phyloP scores from a whole-genome alignment of 75 land plant species.

The Picea sitchensis region DNA sequence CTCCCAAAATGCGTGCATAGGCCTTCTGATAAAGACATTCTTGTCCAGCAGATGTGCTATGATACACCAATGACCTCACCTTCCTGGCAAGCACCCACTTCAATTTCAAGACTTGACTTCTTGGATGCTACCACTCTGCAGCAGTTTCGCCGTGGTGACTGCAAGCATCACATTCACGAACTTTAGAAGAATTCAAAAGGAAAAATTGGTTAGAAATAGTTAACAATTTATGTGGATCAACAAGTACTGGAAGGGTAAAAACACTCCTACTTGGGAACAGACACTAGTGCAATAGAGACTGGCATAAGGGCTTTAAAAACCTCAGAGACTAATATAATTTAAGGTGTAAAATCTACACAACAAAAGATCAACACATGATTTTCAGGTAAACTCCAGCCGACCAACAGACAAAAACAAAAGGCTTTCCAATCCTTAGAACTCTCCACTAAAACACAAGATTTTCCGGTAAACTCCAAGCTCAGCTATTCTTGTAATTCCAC shows the following conservation, averaged over 20 bases:
- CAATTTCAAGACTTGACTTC: constrained; percentile 14
- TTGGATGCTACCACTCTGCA: constrained; percentile 46
- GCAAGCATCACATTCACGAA: not conserved
- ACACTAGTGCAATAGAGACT: not conserved
- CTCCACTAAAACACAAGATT: no score
- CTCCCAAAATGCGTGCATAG: not conserved
- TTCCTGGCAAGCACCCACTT: constrained; percentile 51
- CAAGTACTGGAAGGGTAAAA: not conserved
- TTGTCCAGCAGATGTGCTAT: not conserved
- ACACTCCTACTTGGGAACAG: not conserved
- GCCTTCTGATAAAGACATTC: not conserved
- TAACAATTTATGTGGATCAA: not conserved
- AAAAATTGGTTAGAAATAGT: no score
- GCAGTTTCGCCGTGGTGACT: constrained; percentile 70
- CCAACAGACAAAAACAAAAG: not conserved
- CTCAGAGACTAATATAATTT: not conserved
- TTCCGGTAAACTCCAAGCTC: no score
- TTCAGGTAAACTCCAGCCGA: not conserved
- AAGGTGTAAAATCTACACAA: not conserved
- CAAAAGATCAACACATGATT: not conserved
- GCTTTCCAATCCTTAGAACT: not conserved
- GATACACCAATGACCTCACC: constrained; percentile 52
- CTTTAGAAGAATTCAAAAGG: no score
- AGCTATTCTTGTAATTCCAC: not conserved
- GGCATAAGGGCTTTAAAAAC: no score